Conservation (phyloP, 2,329 filamentous ascomycete species). For the Claviceps sp. region DNA sequence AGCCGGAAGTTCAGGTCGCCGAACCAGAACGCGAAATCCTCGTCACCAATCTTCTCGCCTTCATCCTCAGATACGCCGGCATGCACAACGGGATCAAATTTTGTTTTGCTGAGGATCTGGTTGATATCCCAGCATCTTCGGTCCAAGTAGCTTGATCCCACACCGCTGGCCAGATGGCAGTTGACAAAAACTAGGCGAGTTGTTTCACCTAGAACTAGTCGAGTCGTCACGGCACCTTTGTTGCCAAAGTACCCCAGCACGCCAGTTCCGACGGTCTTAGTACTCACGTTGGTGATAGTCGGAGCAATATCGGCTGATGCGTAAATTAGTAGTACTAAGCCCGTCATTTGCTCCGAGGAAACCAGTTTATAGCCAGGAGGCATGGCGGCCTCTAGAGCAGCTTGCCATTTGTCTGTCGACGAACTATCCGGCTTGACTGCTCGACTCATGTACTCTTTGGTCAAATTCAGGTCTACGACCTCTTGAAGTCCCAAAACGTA, state of each 20-base stretch:
- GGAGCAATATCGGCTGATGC: constrained; percentile 63
- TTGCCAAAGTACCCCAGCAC: constrained; percentile 90
- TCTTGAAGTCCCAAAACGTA: constrained; percentile 90
- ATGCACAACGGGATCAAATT: constrained; percentile 61
- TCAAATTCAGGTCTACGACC: constrained; percentile 71
- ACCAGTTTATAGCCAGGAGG: constrained; percentile 66
- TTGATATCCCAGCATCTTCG: constrained; percentile 79
- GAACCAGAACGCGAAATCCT: constrained; percentile 93
- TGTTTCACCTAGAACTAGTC: constrained; percentile 77
- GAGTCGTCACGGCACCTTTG: constrained; percentile 75
- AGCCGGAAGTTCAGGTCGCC: constrained; percentile 93
- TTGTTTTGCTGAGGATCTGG: constrained; percentile 63
- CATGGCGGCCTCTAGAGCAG: constrained; percentile 57
- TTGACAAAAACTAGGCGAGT: constrained; percentile 85
- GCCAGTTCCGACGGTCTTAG: constrained; percentile 73
- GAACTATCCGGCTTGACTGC: constrained; percentile 57
- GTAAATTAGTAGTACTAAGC: constrained; percentile 72
- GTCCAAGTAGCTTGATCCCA: constrained; percentile 63
- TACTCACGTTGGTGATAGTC: constrained; percentile 70
- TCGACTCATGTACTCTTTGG: constrained; percentile 60
- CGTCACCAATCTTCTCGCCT: constrained; percentile 62
- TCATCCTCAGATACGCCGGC: constrained; percentile 53
- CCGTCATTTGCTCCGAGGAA: constrained; percentile 73
- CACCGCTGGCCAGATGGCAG: constrained; percentile 78
- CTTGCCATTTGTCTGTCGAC: constrained; percentile 67